These are phyloP conservation scores for Cladosporium sp. DNA, from an alignment of 2,329 filamentous ascomycete species.

Conservation along the genomic window DNA sequence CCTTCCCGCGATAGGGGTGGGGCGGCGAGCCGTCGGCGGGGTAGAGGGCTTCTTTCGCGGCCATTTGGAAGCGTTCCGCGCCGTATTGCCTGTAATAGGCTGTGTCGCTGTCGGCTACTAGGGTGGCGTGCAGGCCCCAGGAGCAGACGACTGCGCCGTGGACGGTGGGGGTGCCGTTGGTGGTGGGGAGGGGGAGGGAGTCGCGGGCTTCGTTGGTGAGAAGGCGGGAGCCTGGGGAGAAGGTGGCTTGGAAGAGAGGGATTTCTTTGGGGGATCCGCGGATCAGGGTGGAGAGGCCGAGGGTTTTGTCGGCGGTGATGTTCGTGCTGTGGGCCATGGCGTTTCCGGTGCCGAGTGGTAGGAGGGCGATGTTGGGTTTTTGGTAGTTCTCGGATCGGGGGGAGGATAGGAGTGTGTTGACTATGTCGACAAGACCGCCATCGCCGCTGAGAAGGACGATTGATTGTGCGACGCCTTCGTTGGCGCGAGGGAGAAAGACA, in stretches of 20 bases:
- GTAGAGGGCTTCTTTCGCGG: slow-evolving; percentile 69
- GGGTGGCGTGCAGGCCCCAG: slow-evolving; percentile 83
- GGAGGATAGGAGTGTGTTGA: slow-evolving; percentile 59
- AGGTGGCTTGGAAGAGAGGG: slow-evolving; percentile 41
- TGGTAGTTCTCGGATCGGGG: slow-evolving; percentile 23
- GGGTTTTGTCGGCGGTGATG: slow-evolving; percentile 34
- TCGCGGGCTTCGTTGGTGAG: slow-evolving; percentile 42
- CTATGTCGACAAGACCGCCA: slow-evolving; percentile 76
- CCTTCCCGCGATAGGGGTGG: slow-evolving; percentile 54
- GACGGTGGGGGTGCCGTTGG: slow-evolving; percentile 33
- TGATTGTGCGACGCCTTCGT: slow-evolving; percentile 48
- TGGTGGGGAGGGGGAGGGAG: slow-evolving; percentile 33
- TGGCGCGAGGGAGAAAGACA: slow-evolving; percentile 48
- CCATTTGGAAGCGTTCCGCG: slow-evolving; percentile 75
- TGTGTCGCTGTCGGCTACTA: slow-evolving; percentile 91
- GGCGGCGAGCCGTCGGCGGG: slow-evolving; percentile 49
- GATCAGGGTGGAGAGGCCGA: slow-evolving; percentile 38
- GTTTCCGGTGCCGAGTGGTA: slow-evolving; percentile 51
- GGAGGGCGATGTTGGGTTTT: slow-evolving; percentile 54
- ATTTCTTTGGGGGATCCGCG: slow-evolving; percentile 34
- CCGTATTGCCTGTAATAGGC: slow-evolving; percentile 74
- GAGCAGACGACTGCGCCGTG: slow-evolving; percentile 81
- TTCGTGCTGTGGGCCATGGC: slow-evolving; percentile 45
- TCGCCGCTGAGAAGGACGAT: slow-evolving; percentile 83
- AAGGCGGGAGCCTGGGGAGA: slow-evolving; percentile 42